phyloP scores from a whole-genome alignment of 106 monocot genomes.

The Amphibolis antarctica region DNA sequence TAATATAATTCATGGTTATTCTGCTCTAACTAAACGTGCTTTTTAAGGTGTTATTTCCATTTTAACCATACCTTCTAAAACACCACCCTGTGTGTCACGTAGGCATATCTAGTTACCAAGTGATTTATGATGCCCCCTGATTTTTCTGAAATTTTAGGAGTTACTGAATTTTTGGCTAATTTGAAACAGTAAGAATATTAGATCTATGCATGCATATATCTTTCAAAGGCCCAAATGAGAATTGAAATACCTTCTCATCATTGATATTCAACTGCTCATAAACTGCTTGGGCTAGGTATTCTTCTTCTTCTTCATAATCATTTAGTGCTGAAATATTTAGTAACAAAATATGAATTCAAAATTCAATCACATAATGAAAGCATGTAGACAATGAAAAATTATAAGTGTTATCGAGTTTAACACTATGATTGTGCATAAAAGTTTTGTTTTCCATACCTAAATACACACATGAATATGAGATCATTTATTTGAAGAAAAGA shows the following conservation, averaged over 20 bases:
- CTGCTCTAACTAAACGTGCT: too few species aligned
- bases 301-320: slow-evolving; percentile 77
- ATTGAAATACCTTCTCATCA: slow-evolving; percentile 49
- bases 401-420: background rate
- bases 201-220: background rate
- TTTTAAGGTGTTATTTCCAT: background rate
- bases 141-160: too few species aligned
- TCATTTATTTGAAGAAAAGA: background rate
- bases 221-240: background rate
- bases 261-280: slow-evolving; percentile 79
- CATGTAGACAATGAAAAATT: background rate
- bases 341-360: background rate
- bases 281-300: slow-evolving; percentile 58
- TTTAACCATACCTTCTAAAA: background rate
- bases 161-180: background rate
- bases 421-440: background rate
- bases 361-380: background rate
- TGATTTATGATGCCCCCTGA: too few species aligned
- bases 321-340: slow-evolving; percentile 50
- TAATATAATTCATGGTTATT: too few species aligned
- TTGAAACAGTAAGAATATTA: background rate
- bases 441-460: background rate
- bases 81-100: too few species aligned
- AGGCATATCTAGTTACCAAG: too few species aligned
- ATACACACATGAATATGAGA: background rate